Conservation (phyloP, 148 eudicot genomes). For the Diospyros lotus region DNA sequence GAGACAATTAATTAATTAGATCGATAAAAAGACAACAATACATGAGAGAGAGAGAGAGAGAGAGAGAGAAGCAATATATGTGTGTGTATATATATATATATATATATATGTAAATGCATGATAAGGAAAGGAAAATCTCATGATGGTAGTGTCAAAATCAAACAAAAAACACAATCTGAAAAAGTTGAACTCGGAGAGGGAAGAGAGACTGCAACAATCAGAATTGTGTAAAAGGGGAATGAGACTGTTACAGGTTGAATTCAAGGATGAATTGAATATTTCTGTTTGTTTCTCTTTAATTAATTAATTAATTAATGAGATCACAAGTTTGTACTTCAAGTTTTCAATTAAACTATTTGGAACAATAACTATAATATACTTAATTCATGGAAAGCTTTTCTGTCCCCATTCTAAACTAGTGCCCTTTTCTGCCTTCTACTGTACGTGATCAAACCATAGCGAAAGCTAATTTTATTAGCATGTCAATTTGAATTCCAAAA, state of each 20-base stretch:
- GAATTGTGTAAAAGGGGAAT: constrained; percentile 24
- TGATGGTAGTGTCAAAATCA: constrained; percentile 45
- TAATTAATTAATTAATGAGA: not conserved
- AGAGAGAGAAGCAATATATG: constrained; percentile 1
- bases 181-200: constrained; percentile 24
- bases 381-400: no score
- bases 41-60: constrained; percentile 9
- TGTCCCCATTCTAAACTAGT: no score
- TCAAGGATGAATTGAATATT: constrained; percentile 30
- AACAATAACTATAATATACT: no score
- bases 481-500: no score
- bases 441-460: no score
- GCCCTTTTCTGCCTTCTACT: no score
- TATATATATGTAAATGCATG: constrained; percentile 12
- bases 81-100: no score
- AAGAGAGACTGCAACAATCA: constrained; percentile 15
- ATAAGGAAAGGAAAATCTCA: constrained; percentile 27
- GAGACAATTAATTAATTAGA: constrained; percentile 6
- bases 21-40: not conserved
- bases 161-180: constrained; percentile 30
- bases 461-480: no score
- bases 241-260: constrained; percentile 36
- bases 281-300: not conserved
- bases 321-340: not conserved
- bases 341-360: not conserved